Evolutionary conservation across 108 stramenopile genomes (phyloP).

Genomic region (Nannochloropsis salina): DNA sequence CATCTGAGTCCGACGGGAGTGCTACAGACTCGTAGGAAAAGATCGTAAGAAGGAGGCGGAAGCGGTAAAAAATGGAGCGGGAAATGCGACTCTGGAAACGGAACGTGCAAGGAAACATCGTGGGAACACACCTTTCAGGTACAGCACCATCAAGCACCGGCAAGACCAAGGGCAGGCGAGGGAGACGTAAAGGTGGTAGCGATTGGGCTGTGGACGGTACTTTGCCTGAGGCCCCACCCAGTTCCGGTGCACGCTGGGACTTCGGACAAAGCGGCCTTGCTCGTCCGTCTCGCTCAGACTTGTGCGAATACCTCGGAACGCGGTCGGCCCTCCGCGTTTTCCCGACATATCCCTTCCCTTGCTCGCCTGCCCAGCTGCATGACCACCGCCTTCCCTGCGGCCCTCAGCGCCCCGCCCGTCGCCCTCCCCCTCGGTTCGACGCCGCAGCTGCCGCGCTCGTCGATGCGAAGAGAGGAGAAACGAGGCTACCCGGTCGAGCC

Average conservation of each 20-base stretch:
- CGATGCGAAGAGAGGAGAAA: too few species aligned
- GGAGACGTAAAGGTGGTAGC: conserved; percentile 59
- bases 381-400: too few species aligned
- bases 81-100: background rate
- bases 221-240: conserved; percentile 22
- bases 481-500: too few species aligned
- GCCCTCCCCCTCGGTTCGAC: too few species aligned
- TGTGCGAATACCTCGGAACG: background rate
- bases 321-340: conserved; percentile 10
- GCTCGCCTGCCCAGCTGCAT: too few species aligned
- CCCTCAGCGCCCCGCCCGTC: too few species aligned
- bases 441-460: too few species aligned
- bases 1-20: background rate
- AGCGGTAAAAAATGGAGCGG: background rate
- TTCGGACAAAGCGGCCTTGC: conserved; percentile 35
- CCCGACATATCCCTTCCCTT: too few species aligned
- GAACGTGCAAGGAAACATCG: background rate
- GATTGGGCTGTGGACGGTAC: conserved; percentile 45
- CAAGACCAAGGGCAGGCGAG: conserved; percentile 66
- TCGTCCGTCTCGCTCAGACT: conserved; percentile 28
- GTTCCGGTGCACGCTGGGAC: conserved; percentile 28
- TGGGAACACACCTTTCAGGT: conserved; percentile 55
- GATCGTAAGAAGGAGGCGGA: background rate
- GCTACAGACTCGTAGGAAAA: background rate
- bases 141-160: conserved; percentile 69